A percentile compares a stretch with the other conserved stretches of the same genome.
Conservation (phyloP, 2,329 filamentous ascomycete species). For the Nothophoma quercina region DNA sequence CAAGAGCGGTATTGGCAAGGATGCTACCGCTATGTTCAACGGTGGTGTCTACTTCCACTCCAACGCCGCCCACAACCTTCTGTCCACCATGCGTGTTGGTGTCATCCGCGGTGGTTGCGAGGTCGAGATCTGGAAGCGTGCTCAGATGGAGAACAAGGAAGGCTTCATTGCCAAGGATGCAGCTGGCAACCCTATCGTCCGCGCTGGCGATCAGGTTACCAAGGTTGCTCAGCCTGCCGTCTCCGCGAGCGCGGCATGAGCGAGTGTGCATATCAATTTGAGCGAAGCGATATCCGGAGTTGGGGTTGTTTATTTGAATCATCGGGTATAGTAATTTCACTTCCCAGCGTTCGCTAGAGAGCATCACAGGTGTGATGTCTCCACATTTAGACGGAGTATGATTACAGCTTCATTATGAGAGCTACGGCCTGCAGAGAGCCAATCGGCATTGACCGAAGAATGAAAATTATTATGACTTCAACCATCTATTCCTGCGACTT, state of each 20-base stretch:
- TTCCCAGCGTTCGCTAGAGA: slow-evolving; percentile 41
- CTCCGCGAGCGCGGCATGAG: slow-evolving; percentile 81
- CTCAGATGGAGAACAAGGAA: slow-evolving; percentile 67
- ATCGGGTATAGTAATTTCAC: slow-evolving; percentile 36
- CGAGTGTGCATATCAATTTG: slow-evolving; percentile 22
- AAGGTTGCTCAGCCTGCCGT: slow-evolving; percentile 80
- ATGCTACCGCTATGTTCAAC: slow-evolving; percentile 55
- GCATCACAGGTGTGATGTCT: slow-evolving; percentile 28
- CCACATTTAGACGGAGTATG: slow-evolving; percentile 41
- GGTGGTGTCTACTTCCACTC: slow-evolving; percentile 54
- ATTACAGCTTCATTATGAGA: slow-evolving; percentile 31
- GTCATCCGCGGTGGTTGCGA: slow-evolving; percentile 54
- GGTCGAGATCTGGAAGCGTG: slow-evolving; percentile 56
- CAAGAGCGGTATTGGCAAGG: slow-evolving; percentile 53
- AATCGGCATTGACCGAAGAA: slow-evolving; percentile 28
- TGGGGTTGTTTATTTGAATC: slow-evolving; percentile 32
- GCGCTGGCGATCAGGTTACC: slow-evolving; percentile 85
- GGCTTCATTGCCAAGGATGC: slow-evolving; percentile 81
- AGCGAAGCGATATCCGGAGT: slow-evolving; percentile 46
- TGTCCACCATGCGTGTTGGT: slow-evolving; percentile 54
- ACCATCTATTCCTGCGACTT: not conserved
- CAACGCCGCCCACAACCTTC: slow-evolving; percentile 54
- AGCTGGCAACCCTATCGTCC: slow-evolving; percentile 80
- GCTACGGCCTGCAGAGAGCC: slow-evolving; percentile 28
- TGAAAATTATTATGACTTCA: slow-evolving; percentile 24